Percentiles rank a stretch among this genome's conserved stretches.
Evolutionary conservation across 2,329 filamentous ascomycete genomes (phyloP).

Genomic region (Pseudogymnoascus sp.): DNA sequence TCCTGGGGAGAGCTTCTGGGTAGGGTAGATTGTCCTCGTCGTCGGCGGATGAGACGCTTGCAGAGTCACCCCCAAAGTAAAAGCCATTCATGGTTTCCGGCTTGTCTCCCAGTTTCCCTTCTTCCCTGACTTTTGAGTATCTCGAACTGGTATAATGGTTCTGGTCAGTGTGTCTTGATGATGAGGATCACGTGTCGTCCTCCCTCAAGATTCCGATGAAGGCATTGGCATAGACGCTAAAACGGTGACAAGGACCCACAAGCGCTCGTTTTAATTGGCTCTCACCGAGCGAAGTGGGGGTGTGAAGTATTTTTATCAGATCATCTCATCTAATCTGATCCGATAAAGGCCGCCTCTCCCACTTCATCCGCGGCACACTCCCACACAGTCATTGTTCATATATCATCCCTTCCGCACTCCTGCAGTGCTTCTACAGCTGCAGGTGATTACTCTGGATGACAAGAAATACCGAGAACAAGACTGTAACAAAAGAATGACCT

Average conservation of each 20-base stretch:
- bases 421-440: conserved; percentile 6
- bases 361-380: background rate
- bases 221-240: background rate
- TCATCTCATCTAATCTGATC: conserved; percentile 10
- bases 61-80: conserved; percentile 31
- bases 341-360: conserved; percentile 8
- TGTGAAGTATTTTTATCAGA: conserved; percentile 7
- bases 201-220: conserved; percentile 6
- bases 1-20: conserved; percentile 72
- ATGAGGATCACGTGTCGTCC: conserved; percentile 1
- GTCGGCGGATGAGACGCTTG: conserved; percentile 30
- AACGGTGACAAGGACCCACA: conserved; percentile 1
- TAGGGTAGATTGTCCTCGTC: conserved; percentile 75
- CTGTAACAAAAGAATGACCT: background rate
- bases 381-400: conserved; percentile 7
- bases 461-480: background rate
- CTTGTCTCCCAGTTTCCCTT: background rate
- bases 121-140: background rate
- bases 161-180: background rate
- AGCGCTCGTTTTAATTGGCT: background rate
- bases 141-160: background rate
- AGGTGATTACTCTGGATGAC: background rate
- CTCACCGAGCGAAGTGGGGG: background rate
- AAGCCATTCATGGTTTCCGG: conserved; percentile 37
- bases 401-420: background rate